Base-by-base conservation (phyloP, 2,329 filamentous ascomycete genomes). In the Fusarium aywerte region DNA sequence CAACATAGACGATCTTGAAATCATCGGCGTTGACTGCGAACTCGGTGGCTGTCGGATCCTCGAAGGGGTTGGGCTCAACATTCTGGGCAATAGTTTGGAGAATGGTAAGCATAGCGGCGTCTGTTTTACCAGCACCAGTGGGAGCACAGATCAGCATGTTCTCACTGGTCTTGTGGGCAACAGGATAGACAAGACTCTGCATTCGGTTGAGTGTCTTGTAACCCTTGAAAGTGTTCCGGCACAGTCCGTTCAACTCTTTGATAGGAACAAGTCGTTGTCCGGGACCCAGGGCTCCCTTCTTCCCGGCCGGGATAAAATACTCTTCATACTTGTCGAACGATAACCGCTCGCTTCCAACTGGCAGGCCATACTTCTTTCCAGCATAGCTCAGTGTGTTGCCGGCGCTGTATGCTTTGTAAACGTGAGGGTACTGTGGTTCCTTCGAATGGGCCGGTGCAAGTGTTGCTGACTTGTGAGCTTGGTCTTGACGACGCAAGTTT, bases 111-210 rank as follows among this genome's bases (percentile, higher is more conserved):
- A 99, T 96, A 10, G 96, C 96, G 29, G 95, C 96, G 79, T 99
- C 96, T 2, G 96, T 99, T 85, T 99, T 99, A 88, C 96, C 96
- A 63, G 94, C 94, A 87, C 96, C 96, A 53, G 96, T 99, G 6
- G 96, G 96, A 21, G 96, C 96, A 78, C 96, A 99, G 61, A 99
- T 96, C 50, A 99, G 87, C 95, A 99, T 97, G 71, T 99, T 99
- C 80, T 99, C 96, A 74, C 89, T 97, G 3, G 93, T 97, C 76
- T 90, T 92, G 80, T 99, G 98, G 0, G 94, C 96, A 7, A 99
- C 92, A 1, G 93, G 93, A 73, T 97, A 97, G 1, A 98, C 92
- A 45, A 99, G 83, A 76, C 94, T 98, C 80, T 99, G 96, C 96
- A 99, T 99, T 27, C 96, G 90, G 75, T 99, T 99, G 61, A 99